Conservation (phyloP, 225 moss, liverwort and hornwort species). For the Neckera pumila region DNA sequence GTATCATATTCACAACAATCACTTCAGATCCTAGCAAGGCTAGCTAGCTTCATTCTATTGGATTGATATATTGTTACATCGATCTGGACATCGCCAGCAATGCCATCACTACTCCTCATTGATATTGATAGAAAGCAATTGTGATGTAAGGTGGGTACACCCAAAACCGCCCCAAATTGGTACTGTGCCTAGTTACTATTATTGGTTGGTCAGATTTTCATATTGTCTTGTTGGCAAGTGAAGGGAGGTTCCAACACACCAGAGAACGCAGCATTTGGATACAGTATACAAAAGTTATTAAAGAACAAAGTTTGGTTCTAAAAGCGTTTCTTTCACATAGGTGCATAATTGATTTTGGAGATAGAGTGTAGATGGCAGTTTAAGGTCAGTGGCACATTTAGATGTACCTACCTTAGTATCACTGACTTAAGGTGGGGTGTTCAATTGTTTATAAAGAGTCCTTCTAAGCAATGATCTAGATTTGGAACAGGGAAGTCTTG, state of each 20-base stretch:
- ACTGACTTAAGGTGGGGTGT: too few species aligned
- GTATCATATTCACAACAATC: too few species aligned
- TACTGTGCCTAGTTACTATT: background rate
- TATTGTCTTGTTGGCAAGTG: background rate
- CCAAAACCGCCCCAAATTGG: rapidly evolving
- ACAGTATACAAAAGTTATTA: too few species aligned
- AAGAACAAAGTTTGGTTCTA: too few species aligned
- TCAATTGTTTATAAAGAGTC: background rate
- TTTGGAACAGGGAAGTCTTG: background rate
- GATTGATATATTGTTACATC: background rate
- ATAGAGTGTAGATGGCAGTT: too few species aligned
- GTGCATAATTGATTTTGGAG: too few species aligned
- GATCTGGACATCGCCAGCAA: background rate
- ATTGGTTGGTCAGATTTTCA: background rate
- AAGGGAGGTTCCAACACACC: rapidly evolving
- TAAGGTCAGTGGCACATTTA: too few species aligned
- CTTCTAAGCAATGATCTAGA: background rate
- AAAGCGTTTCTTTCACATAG: too few species aligned
- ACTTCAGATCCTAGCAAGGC: background rate
- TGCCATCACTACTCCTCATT: background rate
- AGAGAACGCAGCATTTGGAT: rapidly evolving
- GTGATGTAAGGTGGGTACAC: background rate
- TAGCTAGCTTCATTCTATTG: background rate
- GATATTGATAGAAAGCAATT: background rate
- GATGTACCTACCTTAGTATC: too few species aligned